A percentile compares a stretch with the other conserved stretches of the same genome.
Conservation (phyloP, 768 basidiomycete species). For the Phylloporus arenicola region DNA sequence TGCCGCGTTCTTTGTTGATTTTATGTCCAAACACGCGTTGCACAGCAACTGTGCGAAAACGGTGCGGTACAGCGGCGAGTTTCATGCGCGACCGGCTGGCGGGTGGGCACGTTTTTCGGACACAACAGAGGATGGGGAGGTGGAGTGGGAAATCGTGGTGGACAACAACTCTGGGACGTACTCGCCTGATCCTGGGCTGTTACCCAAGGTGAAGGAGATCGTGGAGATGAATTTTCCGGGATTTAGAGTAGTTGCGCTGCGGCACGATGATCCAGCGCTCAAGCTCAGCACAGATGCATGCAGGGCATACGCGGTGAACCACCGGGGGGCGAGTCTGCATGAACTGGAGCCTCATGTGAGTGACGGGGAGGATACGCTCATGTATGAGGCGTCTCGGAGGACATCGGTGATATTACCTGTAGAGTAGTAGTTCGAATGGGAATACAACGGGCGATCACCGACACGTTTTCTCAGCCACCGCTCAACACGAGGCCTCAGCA, state of each 20-base stretch:
- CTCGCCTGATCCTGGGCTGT: slow-evolving; percentile 58
- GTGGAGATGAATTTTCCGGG: slow-evolving; percentile 73
- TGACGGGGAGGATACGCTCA: slow-evolving; percentile 52
- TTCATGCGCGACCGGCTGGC: slow-evolving; percentile 66
- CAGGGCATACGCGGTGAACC: slow-evolving; percentile 55
- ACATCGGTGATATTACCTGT: neutral
- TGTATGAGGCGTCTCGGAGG: slow-evolving; percentile 20
- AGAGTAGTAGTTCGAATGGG: slow-evolving; percentile 11
- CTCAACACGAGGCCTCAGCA: slow-evolving; percentile 28
- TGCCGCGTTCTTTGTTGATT: slow-evolving; percentile 81
- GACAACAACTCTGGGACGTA: slow-evolving; percentile 89
- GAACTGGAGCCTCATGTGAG: slow-evolving; percentile 60
- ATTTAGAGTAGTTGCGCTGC: slow-evolving; percentile 49
- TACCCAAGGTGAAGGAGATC: slow-evolving; percentile 56
- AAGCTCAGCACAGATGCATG: slow-evolving; percentile 60
- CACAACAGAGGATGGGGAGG: slow-evolving; percentile 44
- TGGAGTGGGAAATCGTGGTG: slow-evolving; percentile 76
- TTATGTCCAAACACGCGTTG: slow-evolving; percentile 82
- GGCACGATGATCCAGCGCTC: slow-evolving; percentile 51
- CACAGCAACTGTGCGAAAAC: slow-evolving; percentile 65
- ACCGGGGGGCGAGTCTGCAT: slow-evolving; percentile 53
- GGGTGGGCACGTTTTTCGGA: slow-evolving; percentile 66
- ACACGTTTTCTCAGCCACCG: slow-evolving; percentile 35
- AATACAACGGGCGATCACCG: slow-evolving; percentile 26
- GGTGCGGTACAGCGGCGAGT: slow-evolving; percentile 75